Conservation (phyloP, 768 basidiomycete species). For the Trametes cubensis region DNA sequence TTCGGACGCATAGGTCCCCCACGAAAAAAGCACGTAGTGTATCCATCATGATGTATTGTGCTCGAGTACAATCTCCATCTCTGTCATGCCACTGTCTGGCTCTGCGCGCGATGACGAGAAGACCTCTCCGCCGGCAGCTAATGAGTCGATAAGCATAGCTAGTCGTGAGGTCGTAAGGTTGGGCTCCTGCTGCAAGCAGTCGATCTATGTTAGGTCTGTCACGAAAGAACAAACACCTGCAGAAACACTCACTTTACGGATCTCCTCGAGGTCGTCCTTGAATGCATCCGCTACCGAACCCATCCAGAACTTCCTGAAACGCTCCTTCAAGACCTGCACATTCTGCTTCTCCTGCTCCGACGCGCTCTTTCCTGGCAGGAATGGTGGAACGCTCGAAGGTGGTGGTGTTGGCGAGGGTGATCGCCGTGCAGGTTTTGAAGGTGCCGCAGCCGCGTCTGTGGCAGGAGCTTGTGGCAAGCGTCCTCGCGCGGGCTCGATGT, state of each 20-base stretch:
- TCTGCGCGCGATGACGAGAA: constrained; percentile 49
- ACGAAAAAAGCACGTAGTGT: neutral
- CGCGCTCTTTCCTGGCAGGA: constrained; percentile 45
- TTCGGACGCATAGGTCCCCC: neutral
- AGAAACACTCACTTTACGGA: constrained; percentile 64
- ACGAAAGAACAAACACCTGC: constrained; percentile 30
- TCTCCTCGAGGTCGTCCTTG: constrained; percentile 79
- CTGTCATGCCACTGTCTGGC: constrained; percentile 48
- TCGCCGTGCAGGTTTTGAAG: constrained; percentile 18
- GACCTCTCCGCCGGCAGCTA: constrained; percentile 77
- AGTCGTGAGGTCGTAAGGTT: constrained; percentile 70
- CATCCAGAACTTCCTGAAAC: constrained; percentile 89
- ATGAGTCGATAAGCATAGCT: constrained; percentile 76
- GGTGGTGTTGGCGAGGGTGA: constrained; percentile 40
- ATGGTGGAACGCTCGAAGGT: constrained; percentile 52
- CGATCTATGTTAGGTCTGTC: neutral
- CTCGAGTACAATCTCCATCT: constrained; percentile 76
- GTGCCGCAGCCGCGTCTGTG: constrained; percentile 1
- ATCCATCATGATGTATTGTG: constrained; percentile 21
- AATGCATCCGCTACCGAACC: constrained; percentile 79
- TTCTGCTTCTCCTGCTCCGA: constrained; percentile 38
- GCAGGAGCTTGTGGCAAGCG: neutral
- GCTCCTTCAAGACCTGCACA: constrained; percentile 61
- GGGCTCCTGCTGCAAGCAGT: constrained; percentile 50
- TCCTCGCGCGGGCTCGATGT: constrained; percentile 10